Evolutionary conservation across 257 asterid species (phyloP), one percentile per base, ranked within the genome.

Genomic region (Solanum clarkiae): DNA sequence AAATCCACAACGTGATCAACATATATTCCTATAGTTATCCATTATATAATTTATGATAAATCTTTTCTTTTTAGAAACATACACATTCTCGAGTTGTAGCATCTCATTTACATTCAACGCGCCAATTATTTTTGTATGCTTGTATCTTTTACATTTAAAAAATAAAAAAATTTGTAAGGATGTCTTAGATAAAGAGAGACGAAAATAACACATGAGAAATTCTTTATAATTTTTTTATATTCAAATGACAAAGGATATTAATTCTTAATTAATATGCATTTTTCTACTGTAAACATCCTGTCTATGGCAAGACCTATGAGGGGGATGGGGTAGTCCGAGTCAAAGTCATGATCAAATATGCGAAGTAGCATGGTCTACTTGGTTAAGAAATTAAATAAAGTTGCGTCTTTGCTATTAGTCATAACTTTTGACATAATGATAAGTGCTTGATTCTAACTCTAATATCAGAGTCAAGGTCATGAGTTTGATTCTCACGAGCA

Each of bases 1-100:
- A 69, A 60, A 69, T 69, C 77, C 77, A 69, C 24, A 36, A 16
- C 77, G 51, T 36, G 51, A 69, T 20, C 51, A 69, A 69, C 49
- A 69, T 17, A 36, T 69, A 69, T 7, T 68, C 10, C 36, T 15
- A 32, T 32, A 14, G 9, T 10, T 44, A 69, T 36, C 22, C n/a
- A 69, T 69, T 36, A 16, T 36, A 36, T 36, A 36, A 32, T 68
- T 68, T 68, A 32, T 15, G 18, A 36, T 68, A 36, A 68, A 4
- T 22, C 17, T 32, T 32, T 68, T 36, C 24, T 36, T 16, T 66
- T 32, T 7, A 7, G 22, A 29, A 66, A 29, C 72, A 14, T 29
- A 15, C 47, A 68, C 24, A 16, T 32, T 68, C 51, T 32, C 51
- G 49, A 8, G 49, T 68, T 68, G 36, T 68, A 16, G 77, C 12